Evolutionary conservation across 2,329 filamentous ascomycete species (phyloP), one percentile per base, ranked within the genome.

Genomic region (Ophiostoma piceae): DNA sequence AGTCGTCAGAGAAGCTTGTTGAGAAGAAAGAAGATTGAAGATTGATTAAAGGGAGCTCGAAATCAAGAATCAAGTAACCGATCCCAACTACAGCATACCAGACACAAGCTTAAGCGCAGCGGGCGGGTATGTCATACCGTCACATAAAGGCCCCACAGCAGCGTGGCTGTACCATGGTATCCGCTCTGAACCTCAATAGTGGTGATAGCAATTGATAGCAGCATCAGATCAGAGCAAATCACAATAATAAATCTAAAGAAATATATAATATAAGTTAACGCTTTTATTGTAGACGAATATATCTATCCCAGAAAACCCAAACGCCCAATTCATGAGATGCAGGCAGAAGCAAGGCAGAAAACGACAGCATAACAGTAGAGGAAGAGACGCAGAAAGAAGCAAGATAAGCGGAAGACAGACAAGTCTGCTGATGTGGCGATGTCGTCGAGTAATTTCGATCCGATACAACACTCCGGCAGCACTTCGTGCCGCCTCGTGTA

Each of bases 301-400:
- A 47, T 32, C 35, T 66, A 47, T 26, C 32, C 62, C 62, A 41
- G 16, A 47, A 47, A 66, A 14, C 65, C 65, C 65, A 47, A 66
- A 66, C 65, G 65, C 65, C 65, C 37, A 64, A 41, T 65, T 65
- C 62, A 65, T 65, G n/a, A 66, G 29, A 32, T 62, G 22, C 57
- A 5, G 12, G 39, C 39, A 41, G 12, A 62, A 62, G 57, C 57
- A 41, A 41, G 39, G 57, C 57, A 62, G n/a, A 60, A 51, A 11
- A 19, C 7, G 41, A 19, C 29, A 64, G 32, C 19, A 41, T 3
- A 41, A 8, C 26, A 14, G 41, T 3, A 66, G 1, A 51, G 29
- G 6, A 43, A 22, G 37, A 26, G 2, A 14, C 26, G 26, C 26
- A 54, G 41, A 54, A 67, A 8, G 39, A n/a, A 51, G 26, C 16